Evolutionary conservation across 208 protist species (phyloP).

Genomic region (Trypanosoma scelopori): DNA sequence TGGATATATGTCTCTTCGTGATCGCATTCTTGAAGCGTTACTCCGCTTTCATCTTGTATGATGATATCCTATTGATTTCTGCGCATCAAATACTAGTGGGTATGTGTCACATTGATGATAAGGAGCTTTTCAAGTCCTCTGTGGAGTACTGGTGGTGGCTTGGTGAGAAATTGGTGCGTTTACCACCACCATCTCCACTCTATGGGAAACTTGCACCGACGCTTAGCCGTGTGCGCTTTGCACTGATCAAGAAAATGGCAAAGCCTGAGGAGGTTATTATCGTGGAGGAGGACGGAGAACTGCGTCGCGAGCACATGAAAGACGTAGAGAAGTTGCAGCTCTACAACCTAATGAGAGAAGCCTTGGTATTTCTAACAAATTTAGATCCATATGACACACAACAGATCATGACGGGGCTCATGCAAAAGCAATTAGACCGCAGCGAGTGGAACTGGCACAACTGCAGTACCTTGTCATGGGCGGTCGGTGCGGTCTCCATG

Average conservation of each 20-base stretch:
- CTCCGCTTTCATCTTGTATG: constrained; percentile 84
- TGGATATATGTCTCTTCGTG: constrained; percentile 91
- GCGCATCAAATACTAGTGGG: constrained; percentile 92
- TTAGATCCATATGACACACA: constrained; percentile 95
- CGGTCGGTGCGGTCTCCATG: constrained; percentile 97
- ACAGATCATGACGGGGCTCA: constrained; percentile 93
- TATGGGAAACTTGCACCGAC: constrained; percentile 58
- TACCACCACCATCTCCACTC: constrained; percentile 43
- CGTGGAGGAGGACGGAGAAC: constrained; percentile 98
- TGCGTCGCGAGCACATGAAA: constrained; percentile 95
- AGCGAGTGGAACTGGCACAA: constrained; percentile 96
- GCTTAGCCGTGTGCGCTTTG: constrained; percentile 90
- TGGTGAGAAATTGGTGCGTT: constrained; percentile 57
- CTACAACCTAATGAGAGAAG: constrained; percentile 97
- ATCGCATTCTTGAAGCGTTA: constrained; percentile 94
- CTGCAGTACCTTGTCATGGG: constrained; percentile 99
- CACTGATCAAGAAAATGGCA: constrained; percentile 97
- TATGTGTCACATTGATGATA: constrained; percentile 96
- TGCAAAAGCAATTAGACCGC: constrained; percentile 80
- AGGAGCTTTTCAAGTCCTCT: constrained; percentile 99
- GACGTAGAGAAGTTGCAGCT: constrained; percentile 97
- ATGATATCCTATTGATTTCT: constrained; percentile 70
- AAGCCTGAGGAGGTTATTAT: constrained; percentile 99
- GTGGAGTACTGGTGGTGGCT: constrained; percentile 99
- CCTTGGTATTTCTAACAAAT: constrained; percentile 98